Conservation (phyloP, 345 rosid species). For the Brassica cretica region DNA sequence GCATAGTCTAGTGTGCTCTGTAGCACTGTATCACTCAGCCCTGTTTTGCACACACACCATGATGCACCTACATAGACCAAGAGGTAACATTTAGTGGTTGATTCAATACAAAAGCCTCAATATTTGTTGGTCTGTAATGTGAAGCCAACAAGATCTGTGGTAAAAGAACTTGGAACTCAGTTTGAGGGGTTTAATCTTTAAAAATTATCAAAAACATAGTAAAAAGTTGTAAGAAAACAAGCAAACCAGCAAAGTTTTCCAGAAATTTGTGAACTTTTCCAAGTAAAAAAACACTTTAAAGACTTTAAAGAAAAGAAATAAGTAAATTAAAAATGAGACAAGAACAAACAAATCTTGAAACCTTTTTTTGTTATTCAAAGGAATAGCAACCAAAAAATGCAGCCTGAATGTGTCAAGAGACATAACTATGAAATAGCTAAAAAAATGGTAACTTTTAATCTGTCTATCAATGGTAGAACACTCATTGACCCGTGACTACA, state of each 20-base stretch:
- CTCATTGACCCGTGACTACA: background rate
- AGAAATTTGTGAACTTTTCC: background rate
- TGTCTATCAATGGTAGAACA: slow-evolving; percentile 14
- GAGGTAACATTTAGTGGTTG: background rate
- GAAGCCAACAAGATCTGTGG: slow-evolving; percentile 15
- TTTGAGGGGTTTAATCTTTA: background rate
- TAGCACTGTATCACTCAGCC: slow-evolving; percentile 50
- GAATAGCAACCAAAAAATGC: background rate
- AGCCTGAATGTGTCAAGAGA: slow-evolving; percentile 5
- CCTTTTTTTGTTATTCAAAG: background rate
- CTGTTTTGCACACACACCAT: slow-evolving; percentile 91
- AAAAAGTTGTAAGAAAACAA: background rate
- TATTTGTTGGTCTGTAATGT: slow-evolving; percentile 5
- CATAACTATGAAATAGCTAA: background rate
- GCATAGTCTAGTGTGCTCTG: slow-evolving; percentile 89
- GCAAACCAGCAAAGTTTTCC: background rate
- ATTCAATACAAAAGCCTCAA: background rate
- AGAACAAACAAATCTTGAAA: slow-evolving; percentile 21
- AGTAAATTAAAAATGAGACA: background rate
- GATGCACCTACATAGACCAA: slow-evolving; percentile 48
- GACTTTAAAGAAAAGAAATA: background rate
- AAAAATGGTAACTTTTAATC: background rate
- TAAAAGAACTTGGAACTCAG: slow-evolving; percentile 3
- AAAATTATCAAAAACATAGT: background rate
- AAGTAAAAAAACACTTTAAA: background rate